Evolutionary conservation across 2,329 filamentous ascomycete species (phyloP).

Genomic region (Gnomoniopsis smithogilvyi): DNA sequence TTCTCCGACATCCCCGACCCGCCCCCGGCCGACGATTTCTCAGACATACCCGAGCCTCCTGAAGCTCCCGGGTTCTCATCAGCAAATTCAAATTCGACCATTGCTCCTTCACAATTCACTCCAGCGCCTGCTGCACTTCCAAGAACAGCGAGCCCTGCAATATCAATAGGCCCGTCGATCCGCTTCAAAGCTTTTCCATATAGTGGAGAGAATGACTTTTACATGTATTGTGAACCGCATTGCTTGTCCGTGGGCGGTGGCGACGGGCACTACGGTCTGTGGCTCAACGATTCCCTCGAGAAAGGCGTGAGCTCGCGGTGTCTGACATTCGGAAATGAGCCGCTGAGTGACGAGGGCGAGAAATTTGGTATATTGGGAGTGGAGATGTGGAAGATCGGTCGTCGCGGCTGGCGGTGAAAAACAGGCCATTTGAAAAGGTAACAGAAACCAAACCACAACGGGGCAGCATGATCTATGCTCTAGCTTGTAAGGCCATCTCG

Average conservation of each 20-base stretch:
- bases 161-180: constrained; percentile 68
- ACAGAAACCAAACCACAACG: background rate
- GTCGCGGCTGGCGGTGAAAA: constrained; percentile 17
- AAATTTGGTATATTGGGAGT: constrained; percentile 91
- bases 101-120: background rate
- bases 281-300: constrained; percentile 84
- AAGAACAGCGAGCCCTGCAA: constrained; percentile 21
- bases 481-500: background rate
- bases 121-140: background rate
- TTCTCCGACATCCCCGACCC: constrained; percentile 22
- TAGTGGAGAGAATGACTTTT: constrained; percentile 93
- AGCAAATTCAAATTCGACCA: background rate
- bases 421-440: background rate
- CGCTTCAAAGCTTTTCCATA: constrained; percentile 98
- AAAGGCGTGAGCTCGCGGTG: constrained; percentile 80
- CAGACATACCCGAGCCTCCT: constrained; percentile 22
- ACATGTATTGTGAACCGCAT: constrained; percentile 84
- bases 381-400: constrained; percentile 88
- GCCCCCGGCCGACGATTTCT: constrained; percentile 6
- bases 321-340: constrained; percentile 92
- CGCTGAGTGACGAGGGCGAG: constrained; percentile 84
- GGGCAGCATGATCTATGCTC: background rate
- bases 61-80: background rate
- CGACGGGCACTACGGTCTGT: constrained; percentile 88
- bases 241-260: constrained; percentile 85